Evolutionary conservation across 139 green algal species (phyloP), one percentile per base, ranked within the genome.

Genomic region (Desmodesmus armatus): DNA sequence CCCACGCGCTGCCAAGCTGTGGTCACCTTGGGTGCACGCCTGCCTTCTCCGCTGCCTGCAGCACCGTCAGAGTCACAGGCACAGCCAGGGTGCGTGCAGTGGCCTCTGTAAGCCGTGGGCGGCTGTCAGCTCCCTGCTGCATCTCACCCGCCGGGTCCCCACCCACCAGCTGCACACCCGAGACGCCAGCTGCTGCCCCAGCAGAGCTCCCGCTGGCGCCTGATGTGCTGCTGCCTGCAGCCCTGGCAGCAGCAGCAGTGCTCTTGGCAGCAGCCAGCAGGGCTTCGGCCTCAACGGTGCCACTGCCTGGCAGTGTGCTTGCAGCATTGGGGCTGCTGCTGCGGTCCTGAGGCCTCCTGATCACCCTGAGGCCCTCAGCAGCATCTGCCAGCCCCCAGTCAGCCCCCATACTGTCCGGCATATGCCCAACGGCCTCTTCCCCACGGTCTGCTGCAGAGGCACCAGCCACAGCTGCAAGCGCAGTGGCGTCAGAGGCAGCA

Each of bases 291-390:
- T n/a, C n/a, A n/a, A n/a, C n/a, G n/a, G n/a, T n/a, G n/a, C n/a
- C n/a, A 37, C 53, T 82, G n/a, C 55, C 76, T 29, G 76, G 71
- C 5, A 60, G 51, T 49, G 80, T 74, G 31, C 82, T 82, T 37
- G 80, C 86, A 0, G 39, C 60, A 15, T 23, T 41, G 17, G 87
- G 71, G 3, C 82, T 60, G 60, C 53, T 82, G 31, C 73, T 84
- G 39, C 60, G 44, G 13, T 55, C 41, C 40, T 75, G 63, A 55
- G 87, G 87, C 9, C 84, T 55, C 65, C 87, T 71, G 35, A 90
- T 73, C 55, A 81, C 74, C 66, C 77, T 53, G 15, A 84, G n/a
- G 2, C 31, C 55, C 76, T 82, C 76, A 23, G 29, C 60, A 11
- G 55, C 76, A 53, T 55, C 55, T 15, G 11, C 62, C 13, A 82